phyloP scores from a whole-genome alignment of 75 land plant genomes.

The Pinus taeda region DNA sequence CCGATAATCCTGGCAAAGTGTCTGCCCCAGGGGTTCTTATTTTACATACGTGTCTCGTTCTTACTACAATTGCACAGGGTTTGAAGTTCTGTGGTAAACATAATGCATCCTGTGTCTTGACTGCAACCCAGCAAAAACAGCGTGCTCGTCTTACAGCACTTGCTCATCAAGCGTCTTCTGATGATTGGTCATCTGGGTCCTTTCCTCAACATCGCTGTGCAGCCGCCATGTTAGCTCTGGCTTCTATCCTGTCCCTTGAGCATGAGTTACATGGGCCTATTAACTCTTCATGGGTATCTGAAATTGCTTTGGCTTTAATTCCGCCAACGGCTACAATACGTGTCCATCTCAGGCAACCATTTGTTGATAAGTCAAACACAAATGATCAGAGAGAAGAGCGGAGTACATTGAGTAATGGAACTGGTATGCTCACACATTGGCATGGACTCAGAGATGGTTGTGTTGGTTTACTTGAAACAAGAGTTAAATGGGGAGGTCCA shows the following conservation, averaged over 20 bases:
- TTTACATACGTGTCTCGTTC: constrained; percentile 57
- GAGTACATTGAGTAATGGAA: constrained; percentile 1
- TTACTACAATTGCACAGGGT: constrained; percentile 72
- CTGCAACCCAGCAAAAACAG: constrained; percentile 68
- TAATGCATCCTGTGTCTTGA: constrained; percentile 76
- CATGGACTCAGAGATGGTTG: constrained; percentile 87
- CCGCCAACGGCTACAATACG: constrained; percentile 58
- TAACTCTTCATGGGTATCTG: constrained; percentile 46
- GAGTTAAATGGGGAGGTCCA: constrained; percentile 83
- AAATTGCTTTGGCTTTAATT: constrained; percentile 59
- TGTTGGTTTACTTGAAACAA: constrained; percentile 74
- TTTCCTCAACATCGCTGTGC: constrained; percentile 47
- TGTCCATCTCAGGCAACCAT: constrained; percentile 31
- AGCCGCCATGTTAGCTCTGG: constrained; percentile 86
- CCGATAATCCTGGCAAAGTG: constrained; percentile 22
- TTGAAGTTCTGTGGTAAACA: constrained; percentile 54
- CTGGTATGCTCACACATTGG: constrained; percentile 58
- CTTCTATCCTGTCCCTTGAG: constrained; percentile 87
- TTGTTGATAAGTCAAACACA: constrained; percentile 6
- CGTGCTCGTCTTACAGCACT: constrained; percentile 70
- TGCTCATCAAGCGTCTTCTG: constrained; percentile 54
- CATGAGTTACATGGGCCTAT: constrained; percentile 18
- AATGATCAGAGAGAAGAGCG: constrained; percentile 22
- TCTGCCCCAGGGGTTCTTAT: constrained; percentile 40
- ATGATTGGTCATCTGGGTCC: constrained; percentile 33